Conservation (phyloP, 805 yeast genomes). For the Saturnispora ahearnii region DNA sequence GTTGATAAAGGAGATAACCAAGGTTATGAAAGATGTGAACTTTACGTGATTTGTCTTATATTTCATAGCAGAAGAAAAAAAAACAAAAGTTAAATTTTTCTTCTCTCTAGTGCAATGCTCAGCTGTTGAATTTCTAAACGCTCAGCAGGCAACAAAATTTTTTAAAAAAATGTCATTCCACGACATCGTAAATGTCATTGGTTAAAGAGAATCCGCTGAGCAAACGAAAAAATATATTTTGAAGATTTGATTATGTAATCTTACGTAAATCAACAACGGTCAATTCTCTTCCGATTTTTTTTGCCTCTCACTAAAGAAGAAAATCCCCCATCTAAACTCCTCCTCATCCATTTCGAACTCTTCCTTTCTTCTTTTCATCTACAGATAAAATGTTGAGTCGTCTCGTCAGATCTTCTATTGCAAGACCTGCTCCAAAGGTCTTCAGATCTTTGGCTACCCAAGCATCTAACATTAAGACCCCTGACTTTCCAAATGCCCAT, state of each 20-base stretch:
- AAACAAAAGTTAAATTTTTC: too few species aligned
- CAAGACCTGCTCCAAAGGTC: slow-evolving; percentile 5
- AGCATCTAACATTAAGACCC: slow-evolving; percentile 11
- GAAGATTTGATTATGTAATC: neutral
- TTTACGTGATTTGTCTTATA: too few species aligned
- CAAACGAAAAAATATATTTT: neutral
- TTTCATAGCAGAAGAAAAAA: too few species aligned
- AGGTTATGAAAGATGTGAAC: neutral
- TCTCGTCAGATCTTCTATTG: slow-evolving; percentile 9
- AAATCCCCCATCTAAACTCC: neutral
- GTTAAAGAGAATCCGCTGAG: neutral
- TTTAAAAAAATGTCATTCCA: too few species aligned
- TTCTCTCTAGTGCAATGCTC: too few species aligned
- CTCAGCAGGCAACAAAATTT: too few species aligned
- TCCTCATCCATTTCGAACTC: neutral
- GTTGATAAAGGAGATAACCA: neutral
- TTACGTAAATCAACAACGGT: neutral
- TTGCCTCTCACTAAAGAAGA: neutral
- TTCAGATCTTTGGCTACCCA: slow-evolving; percentile 24
- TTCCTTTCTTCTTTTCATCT: neutral
- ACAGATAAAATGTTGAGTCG: slow-evolving; percentile 10
- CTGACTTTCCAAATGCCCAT: slow-evolving; percentile 5
- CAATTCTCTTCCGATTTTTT: neutral
- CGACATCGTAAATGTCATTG: too few species aligned
- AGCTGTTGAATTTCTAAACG: too few species aligned